A percentile compares a stretch with the other conserved stretches of the same genome.
Conservation (phyloP, 306 rosid species). For the Trifolium pratense region DNA sequence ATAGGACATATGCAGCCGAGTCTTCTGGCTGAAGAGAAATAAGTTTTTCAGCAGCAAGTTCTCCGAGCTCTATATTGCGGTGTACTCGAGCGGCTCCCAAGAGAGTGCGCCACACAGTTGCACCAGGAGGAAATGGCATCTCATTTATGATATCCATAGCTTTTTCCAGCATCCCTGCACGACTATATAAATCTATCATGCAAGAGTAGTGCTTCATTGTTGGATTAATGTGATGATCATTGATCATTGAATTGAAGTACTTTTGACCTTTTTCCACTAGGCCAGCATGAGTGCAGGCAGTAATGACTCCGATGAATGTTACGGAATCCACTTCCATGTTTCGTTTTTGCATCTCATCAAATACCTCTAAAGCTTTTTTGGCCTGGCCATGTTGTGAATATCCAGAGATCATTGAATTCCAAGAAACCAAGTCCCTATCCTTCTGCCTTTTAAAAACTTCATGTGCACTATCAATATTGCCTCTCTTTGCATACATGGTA, state of each 20-base stretch:
- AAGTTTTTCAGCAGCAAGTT: slow-evolving; percentile 83
- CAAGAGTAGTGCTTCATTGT: slow-evolving; percentile 82
- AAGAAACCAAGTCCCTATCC: slow-evolving; percentile 88
- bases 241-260: slow-evolving; percentile 67
- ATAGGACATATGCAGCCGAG: slow-evolving; percentile 78
- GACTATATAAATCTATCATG: slow-evolving; percentile 90
- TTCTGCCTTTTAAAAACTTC: slow-evolving; percentile 84
- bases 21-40: slow-evolving; percentile 78
- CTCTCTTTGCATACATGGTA: slow-evolving; percentile 93
- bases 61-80: slow-evolving; percentile 71
- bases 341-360: slow-evolving; percentile 64
- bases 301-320: slow-evolving; percentile 80
- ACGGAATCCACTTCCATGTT: slow-evolving; percentile 67
- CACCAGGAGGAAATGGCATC: slow-evolving; percentile 74
- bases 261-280: slow-evolving; percentile 75
- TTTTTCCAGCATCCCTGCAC: slow-evolving; percentile 72
- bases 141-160: slow-evolving; percentile 68
- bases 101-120: slow-evolving; percentile 82
- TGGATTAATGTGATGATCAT: slow-evolving; percentile 59
- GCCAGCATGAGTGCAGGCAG: slow-evolving; percentile 91
- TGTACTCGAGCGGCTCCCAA: slow-evolving; percentile 86
- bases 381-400: slow-evolving; percentile 90
- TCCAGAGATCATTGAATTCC: slow-evolving; percentile 95
- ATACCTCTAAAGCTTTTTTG: slow-evolving; percentile 72
- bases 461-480: slow-evolving; percentile 80